Conservation (phyloP, 768 basidiomycete genomes). For the Xerocomus spinulosus region DNA sequence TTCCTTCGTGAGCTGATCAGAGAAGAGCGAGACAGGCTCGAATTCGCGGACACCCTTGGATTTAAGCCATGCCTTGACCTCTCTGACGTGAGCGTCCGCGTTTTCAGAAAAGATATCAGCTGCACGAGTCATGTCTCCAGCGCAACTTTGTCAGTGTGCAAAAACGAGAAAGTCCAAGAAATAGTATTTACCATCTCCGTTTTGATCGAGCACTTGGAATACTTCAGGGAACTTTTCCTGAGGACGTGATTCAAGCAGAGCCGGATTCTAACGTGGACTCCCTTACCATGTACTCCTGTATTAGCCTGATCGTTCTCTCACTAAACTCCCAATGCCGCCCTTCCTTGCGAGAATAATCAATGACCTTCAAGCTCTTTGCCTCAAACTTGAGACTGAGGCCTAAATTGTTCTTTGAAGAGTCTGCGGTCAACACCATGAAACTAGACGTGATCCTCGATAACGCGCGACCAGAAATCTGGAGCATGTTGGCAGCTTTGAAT, state of each 20-base stretch:
- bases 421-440: conserved; percentile 78
- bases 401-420: conserved; percentile 79
- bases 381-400: conserved; percentile 97
- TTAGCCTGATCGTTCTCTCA: conserved; percentile 74
- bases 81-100: conserved; percentile 66
- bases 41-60: conserved; percentile 83
- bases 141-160: conserved; percentile 1
- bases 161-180: background rate
- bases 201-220: conserved; percentile 64
- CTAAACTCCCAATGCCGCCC: conserved; percentile 91
- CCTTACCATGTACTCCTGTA: conserved; percentile 76
- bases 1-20: conserved; percentile 89
- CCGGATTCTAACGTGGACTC: too few species aligned
- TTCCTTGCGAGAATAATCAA: conserved; percentile 85
- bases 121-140: conserved; percentile 71
- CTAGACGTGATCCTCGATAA: conserved; percentile 91
- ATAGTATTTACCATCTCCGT: conserved; percentile 55
- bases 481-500: conserved; percentile 67
- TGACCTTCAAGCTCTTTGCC: conserved; percentile 86
- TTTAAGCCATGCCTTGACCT: conserved; percentile 83
- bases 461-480: conserved; percentile 72
- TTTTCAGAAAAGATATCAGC: conserved; percentile 53
- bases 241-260: background rate
- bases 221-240: conserved; percentile 82
- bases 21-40: conserved; percentile 88